These are phyloP conservation scores for Diaporthe ilicicola DNA, from an alignment of 2,329 filamentous ascomycete genomes.

Conservation along the genomic window DNA sequence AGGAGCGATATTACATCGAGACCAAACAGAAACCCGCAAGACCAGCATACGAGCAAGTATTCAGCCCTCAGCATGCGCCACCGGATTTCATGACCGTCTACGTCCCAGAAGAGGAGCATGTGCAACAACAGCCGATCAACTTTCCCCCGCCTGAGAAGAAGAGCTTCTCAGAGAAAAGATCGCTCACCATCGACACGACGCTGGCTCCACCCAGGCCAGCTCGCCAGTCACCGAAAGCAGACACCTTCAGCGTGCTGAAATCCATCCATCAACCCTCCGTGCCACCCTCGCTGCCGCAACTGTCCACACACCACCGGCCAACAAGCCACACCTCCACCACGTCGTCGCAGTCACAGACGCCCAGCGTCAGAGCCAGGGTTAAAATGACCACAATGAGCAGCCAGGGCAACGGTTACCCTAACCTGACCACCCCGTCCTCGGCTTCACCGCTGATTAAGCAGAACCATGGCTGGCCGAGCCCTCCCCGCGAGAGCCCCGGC, in stretches of 20 bases:
- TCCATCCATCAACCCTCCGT: background rate
- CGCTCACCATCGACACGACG: constrained; percentile 27
- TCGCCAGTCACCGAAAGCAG: constrained; percentile 20
- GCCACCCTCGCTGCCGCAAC: background rate
- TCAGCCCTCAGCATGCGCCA: constrained; percentile 4
- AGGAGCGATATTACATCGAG: constrained; percentile 26
- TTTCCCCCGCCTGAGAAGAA: background rate
- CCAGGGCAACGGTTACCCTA: constrained; percentile 31
- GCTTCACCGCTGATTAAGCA: constrained; percentile 27
- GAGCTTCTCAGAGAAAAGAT: background rate
- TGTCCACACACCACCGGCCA: background rate
- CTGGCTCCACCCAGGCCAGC: constrained; percentile 19
- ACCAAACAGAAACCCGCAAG: constrained; percentile 17
- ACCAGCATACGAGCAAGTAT: constrained; percentile 19
- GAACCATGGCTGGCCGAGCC: constrained; percentile 31
- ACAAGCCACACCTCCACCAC: background rate
- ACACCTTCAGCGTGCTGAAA: constrained; percentile 13
- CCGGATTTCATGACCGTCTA: constrained; percentile 3
- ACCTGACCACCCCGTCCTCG: background rate
- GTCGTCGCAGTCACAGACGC: background rate
- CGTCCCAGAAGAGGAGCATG: background rate
- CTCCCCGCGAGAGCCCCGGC: constrained; percentile 12
- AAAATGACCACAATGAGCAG: constrained; percentile 31
- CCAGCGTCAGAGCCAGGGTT: background rate
- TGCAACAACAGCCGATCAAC: background rate